Conservation (phyloP, 768 basidiomycete species). For the Auriscalpium orientale region DNA sequence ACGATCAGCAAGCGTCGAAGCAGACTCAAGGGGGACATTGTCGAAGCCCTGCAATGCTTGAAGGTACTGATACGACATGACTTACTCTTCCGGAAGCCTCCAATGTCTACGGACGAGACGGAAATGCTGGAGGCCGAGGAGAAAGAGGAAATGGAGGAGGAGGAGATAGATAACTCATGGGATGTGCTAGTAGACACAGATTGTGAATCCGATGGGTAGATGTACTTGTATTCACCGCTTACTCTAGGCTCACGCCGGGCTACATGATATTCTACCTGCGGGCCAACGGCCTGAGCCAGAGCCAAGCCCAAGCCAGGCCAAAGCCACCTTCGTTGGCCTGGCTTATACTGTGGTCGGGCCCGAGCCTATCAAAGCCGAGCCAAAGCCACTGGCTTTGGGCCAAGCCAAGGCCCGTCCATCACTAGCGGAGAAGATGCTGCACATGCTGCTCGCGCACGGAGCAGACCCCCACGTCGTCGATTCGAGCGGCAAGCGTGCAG, state of each 20-base stretch:
- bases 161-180: not conserved
- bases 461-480: too few relatives aligned
- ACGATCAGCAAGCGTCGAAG: constrained; percentile 25
- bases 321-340: not conserved
- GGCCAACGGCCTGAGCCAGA: not conserved
- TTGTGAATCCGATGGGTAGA: not conserved
- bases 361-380: not conserved
- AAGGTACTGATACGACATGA: constrained; percentile 14
- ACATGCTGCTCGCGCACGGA: too few relatives aligned
- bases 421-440: too few relatives aligned
- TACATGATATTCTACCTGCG: not conserved
- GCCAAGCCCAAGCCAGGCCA: not conserved
- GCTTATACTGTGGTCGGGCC: not conserved
- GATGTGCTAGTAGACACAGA: not conserved
- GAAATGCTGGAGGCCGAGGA: not conserved
- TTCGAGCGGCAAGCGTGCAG: too few relatives aligned
- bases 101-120: not conserved
- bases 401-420: not conserved
- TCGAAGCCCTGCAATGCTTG: constrained; percentile 20
- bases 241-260: not conserved
- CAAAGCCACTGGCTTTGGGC: not conserved
- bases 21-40: constrained; percentile 18
- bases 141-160: not conserved
- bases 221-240: not conserved
- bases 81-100: constrained; percentile 11